These are phyloP conservation scores for Brassica hybrid DNA, from an alignment of 441 rosid species.

Conservation along the genomic window DNA sequence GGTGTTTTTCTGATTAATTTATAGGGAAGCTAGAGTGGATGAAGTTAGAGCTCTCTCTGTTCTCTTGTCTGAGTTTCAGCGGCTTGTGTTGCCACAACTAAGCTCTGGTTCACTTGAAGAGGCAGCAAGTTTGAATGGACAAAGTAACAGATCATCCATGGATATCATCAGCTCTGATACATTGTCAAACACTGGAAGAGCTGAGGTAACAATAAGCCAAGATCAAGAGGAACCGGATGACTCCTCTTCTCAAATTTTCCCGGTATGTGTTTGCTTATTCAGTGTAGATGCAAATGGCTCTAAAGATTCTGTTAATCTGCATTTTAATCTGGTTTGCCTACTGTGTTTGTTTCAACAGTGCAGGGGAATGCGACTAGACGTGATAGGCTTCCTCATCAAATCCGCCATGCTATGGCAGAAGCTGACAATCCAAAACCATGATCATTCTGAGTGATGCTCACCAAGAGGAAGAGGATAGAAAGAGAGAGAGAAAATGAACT, in stretches of 20 bases:
- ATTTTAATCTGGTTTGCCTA: slow-evolving; percentile 24
- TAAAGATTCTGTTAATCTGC: slow-evolving; percentile 5
- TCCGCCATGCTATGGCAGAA: slow-evolving; percentile 59
- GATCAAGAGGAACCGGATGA: slow-evolving; percentile 41
- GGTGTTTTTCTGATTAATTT: slow-evolving; percentile 34
- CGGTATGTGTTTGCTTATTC: slow-evolving; percentile 51
- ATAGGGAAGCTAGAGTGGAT: slow-evolving; percentile 57
- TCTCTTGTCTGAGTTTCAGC: slow-evolving; percentile 47
- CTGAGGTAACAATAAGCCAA: neutral
- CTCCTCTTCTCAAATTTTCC: slow-evolving; percentile 57
- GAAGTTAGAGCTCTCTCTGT: slow-evolving; percentile 53
- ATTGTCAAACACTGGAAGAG: neutral
- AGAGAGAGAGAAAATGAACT: neutral
- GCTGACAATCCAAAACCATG: slow-evolving; percentile 54
- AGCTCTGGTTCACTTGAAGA: slow-evolving; percentile 20
- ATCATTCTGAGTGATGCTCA: slow-evolving; percentile 27
- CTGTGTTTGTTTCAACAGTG: slow-evolving; percentile 42
- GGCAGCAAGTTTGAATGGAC: slow-evolving; percentile 39
- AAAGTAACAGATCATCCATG: slow-evolving; percentile 33
- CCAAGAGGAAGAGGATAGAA: neutral
- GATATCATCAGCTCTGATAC: slow-evolving; percentile 22
- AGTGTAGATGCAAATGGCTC: neutral
- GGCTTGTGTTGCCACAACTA: slow-evolving; percentile 40
- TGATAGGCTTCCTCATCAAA: slow-evolving; percentile 55
- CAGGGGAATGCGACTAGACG: slow-evolving; percentile 52